Evolutionary conservation across 2,329 filamentous ascomycete genomes (phyloP).

Genomic region (Zymoseptoria tritici): DNA sequence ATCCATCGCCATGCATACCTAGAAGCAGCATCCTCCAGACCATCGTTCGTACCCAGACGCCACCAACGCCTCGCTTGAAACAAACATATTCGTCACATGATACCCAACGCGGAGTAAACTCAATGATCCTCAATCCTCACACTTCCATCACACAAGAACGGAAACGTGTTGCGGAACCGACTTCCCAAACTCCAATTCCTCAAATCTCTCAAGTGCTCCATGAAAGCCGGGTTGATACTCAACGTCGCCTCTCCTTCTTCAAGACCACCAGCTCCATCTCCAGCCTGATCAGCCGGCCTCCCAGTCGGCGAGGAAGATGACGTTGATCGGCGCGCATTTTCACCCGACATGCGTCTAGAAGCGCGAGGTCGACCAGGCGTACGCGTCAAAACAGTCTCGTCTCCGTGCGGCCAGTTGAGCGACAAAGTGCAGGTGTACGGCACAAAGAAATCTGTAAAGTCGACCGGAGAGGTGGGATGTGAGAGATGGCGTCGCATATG

Average conservation of each 20-base stretch:
- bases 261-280: background rate
- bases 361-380: background rate
- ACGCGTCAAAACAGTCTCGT: constrained; percentile 56
- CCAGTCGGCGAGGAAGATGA: too few relatives aligned
- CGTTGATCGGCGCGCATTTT: too few relatives aligned
- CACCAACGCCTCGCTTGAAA: too few relatives aligned
- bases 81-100: too few relatives aligned
- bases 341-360: too few relatives aligned
- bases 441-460: constrained; percentile 76
- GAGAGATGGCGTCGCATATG: constrained; percentile 61
- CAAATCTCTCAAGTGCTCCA: constrained; percentile 65
- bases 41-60: too few relatives aligned
- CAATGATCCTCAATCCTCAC: constrained; percentile 22
- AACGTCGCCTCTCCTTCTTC: constrained; percentile 45
- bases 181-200: constrained; percentile 77
- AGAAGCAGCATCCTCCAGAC: too few relatives aligned
- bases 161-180: constrained; percentile 26
- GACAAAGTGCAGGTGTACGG: constrained; percentile 69
- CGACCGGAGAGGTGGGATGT: constrained; percentile 30
- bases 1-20: too few relatives aligned
- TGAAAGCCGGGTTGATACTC: constrained; percentile 79
- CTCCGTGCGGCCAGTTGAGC: constrained; percentile 79
- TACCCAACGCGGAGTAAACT: background rate
- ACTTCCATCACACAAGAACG: constrained; percentile 24
- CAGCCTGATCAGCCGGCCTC: too few relatives aligned